Evolutionary conservation across 176 grass and related monocot species (phyloP).

Genomic region (Juncus inflexus): DNA sequence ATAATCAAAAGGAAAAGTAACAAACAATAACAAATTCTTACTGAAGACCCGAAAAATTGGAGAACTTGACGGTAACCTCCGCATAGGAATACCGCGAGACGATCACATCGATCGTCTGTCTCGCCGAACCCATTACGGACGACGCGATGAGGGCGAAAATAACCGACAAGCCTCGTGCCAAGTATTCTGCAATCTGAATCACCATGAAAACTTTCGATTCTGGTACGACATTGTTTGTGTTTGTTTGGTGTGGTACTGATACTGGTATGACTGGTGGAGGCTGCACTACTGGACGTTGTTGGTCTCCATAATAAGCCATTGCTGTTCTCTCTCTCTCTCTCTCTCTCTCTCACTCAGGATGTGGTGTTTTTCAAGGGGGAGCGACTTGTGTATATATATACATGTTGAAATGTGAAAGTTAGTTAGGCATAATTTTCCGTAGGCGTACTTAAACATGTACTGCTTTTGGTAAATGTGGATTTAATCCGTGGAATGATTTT

Average conservation of each 20-base stretch:
- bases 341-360: too few relatives aligned
- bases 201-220: neutral
- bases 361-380: too few relatives aligned
- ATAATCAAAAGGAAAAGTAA: too few relatives aligned
- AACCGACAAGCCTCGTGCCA: neutral
- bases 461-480: too few relatives aligned
- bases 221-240: conserved; percentile 1
- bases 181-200: neutral
- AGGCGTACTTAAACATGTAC: too few relatives aligned
- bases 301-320: conserved; percentile 8
- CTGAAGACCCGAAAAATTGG: neutral
- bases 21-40: neutral
- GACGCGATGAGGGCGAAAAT: neutral
- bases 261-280: neutral
- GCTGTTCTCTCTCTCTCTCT: neutral
- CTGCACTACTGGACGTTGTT: neutral
- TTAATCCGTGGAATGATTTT: too few relatives aligned
- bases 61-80: neutral
- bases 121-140: neutral
- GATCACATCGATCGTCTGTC: neutral
- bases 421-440: too few relatives aligned
- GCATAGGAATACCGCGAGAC: neutral
- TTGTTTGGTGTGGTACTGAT: neutral
- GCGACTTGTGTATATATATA: too few relatives aligned
- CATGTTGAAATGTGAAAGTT: too few relatives aligned